Evolutionary conservation across 495 filamentous ascomycete species (phyloP), one percentile per base, ranked within the genome.

Genomic region (Tuber umbilicatum): DNA sequence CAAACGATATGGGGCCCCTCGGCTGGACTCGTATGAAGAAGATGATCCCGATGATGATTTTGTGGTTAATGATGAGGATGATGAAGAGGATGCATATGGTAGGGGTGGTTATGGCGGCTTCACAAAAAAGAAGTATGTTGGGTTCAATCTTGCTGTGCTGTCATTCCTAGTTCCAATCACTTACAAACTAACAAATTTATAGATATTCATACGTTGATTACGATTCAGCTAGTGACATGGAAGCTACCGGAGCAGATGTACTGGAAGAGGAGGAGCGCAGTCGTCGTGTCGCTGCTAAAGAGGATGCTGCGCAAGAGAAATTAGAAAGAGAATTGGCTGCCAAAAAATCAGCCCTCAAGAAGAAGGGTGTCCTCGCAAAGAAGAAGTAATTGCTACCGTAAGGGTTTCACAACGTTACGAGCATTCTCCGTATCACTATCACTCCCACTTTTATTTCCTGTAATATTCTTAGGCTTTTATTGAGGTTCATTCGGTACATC

Each of bases 221-320:
- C 47, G 86, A 84, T 42, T 87, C 85, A 2, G 87, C 87, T 42
- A 86, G 85, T 27, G 89, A 90, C 77, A 90, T 90, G 89, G 89
- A 90, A 80, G 89, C 89, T 7, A 88, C 87, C 2, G 71, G 87
- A 17, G 85, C 85, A 27, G 89, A 90, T 71, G 87, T 90, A 23
- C 85, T 89, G 47, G 85, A 86, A 43, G 89, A 90, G 78, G 89
- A 90, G 75, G 85, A 84, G 68, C 74, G 81, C 39, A 88, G 88
- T 12, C 84, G 85, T 47, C 72, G 77, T 23, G 77, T 82, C 23
- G 89, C 87, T 14, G 81, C 85, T 19, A 83, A 83, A 45, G 89
- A 90, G 80, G 89, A 90, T 72, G 81, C 83, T 10, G 80, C 81
- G 64, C 75, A 82, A 69, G 81, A 80, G 68, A 82, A 74, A 71